phyloP scores from a whole-genome alignment of 768 basidiomycete genomes.

The Suillus subluteus region DNA sequence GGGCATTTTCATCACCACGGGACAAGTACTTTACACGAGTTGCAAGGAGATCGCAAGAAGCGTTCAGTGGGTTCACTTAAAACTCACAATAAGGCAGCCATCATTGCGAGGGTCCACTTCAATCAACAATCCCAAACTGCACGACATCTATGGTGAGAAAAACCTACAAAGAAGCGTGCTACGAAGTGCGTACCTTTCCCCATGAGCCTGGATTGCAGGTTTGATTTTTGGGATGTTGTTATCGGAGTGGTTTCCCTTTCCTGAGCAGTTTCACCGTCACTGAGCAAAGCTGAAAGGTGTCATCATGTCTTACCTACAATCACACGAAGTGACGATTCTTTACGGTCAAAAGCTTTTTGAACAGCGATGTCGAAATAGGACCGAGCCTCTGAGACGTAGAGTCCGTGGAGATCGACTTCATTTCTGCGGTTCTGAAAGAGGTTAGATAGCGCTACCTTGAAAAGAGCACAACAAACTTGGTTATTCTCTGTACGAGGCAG shows the following conservation, averaged over 20 bases:
- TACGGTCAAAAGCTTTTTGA: conserved; percentile 57
- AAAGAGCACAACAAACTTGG: conserved; percentile 3
- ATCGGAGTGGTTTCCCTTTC: conserved; percentile 81
- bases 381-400: conserved; percentile 88
- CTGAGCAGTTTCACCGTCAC: conserved; percentile 32
- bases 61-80: not conserved
- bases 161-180: not conserved
- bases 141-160: not conserved
- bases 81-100: conserved; percentile 75
- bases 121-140: conserved; percentile 64
- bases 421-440: conserved; percentile 42
- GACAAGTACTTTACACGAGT: not conserved
- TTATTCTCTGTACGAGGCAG: conserved; percentile 11
- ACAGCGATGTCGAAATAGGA: conserved; percentile 68
- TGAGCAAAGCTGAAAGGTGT: not conserved
- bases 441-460: not conserved
- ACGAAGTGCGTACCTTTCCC: conserved; percentile 60
- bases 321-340: conserved; percentile 62
- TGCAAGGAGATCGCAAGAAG: not conserved
- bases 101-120: conserved; percentile 75
- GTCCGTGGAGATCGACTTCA: conserved; percentile 82
- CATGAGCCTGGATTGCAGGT: conserved; percentile 83
- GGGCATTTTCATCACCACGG: no score
- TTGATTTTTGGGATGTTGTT: conserved; percentile 78
- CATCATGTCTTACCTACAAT: conserved; percentile 69